Evolutionary conservation across 805 yeast species (phyloP).

Genomic region (Clavispora vitiphila): DNA sequence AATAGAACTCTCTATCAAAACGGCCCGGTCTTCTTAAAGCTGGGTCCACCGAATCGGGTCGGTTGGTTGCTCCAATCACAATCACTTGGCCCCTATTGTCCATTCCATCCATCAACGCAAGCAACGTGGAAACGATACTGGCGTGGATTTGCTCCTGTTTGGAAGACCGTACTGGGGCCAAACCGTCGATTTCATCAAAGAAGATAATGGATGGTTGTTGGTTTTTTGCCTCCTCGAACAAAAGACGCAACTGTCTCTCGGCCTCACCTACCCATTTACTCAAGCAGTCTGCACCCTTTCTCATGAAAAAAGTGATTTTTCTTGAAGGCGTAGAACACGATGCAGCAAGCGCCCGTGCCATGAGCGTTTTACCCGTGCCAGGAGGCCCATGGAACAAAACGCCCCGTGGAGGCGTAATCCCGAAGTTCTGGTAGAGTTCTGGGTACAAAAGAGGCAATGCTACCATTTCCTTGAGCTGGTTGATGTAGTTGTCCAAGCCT

Average conservation of each 20-base stretch:
- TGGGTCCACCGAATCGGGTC: conserved; percentile 98
- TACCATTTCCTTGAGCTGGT: conserved; percentile 95
- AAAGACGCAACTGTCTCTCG: conserved; percentile 82
- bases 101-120: conserved; percentile 99
- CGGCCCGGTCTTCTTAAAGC: conserved; percentile 96
- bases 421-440: conserved; percentile 83
- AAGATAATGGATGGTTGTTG: conserved; percentile 95
- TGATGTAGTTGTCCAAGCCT: conserved; percentile 84
- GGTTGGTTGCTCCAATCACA: conserved; percentile 95
- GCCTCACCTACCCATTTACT: conserved; percentile 99
- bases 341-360: conserved; percentile 97
- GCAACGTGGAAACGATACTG: conserved; percentile 87
- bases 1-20: conserved; percentile 94
- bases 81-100: conserved; percentile 97
- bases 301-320: conserved; percentile 93
- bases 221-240: conserved; percentile 93
- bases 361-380: conserved; percentile 96
- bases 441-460: conserved; percentile 90
- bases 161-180: conserved; percentile 96
- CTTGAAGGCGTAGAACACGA: conserved; percentile 80
- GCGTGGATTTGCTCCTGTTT: conserved; percentile 99
- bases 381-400: conserved; percentile 98
- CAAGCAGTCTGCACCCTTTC: conserved; percentile 96
- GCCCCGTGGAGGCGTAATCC: conserved; percentile 94
- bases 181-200: conserved; percentile 96